Base-by-base conservation (phyloP, 441 rosid species). In the Codiaeum variegatum region DNA sequence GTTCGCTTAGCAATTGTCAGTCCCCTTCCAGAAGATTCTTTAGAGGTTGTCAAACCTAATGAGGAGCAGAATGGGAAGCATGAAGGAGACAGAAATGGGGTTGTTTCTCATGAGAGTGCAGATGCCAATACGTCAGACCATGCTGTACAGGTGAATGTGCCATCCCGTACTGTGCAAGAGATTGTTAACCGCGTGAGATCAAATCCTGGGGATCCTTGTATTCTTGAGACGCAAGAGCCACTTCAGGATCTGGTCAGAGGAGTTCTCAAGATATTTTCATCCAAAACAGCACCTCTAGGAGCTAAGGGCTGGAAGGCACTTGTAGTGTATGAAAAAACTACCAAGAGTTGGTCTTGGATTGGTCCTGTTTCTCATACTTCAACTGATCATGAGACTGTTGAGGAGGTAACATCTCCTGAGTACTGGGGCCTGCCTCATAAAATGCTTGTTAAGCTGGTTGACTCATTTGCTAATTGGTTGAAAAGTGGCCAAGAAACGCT, bases 241-340 rank as follows among this genome's bases (percentile, higher is more conserved):
- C 97, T 96, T 74, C 93, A 91, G 75, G 99, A 96, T 86, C 85
- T 96, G 82, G 82, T 96, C 51, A 88, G 97, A 85, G 99, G 99
- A 76, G 97, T 88, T 75, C 86, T 96, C 73, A 93, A 86, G 84
- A 91, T 90, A 79, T 88, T 88, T 79, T 87, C 94, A 51, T 93
- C 99, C 0, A 93, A 85, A 83, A 87, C 99, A 59, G 97, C 98
- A n/a, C 97, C 99, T 76, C 81, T 93, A 71, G 99, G 99, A 69
- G 97, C 94, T 63, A 96, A 96, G 79, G 94, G 94, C 72, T 96
- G 99, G 99, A 96, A 90, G 84, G 83, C 88, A 5, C 98, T 96
- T 68, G 97, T 88, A 61, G 83, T 80, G 65, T 96, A 80, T 76
- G 97, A 96, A 69, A 96, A 84, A 76, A 71, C 92, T 62, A 86